A percentile compares a stretch with the other conserved stretches of the same genome.
phyloP scores from a whole-genome alignment of 2,329 filamentous ascomycete species.

The Colletotrichum theobromicola region DNA sequence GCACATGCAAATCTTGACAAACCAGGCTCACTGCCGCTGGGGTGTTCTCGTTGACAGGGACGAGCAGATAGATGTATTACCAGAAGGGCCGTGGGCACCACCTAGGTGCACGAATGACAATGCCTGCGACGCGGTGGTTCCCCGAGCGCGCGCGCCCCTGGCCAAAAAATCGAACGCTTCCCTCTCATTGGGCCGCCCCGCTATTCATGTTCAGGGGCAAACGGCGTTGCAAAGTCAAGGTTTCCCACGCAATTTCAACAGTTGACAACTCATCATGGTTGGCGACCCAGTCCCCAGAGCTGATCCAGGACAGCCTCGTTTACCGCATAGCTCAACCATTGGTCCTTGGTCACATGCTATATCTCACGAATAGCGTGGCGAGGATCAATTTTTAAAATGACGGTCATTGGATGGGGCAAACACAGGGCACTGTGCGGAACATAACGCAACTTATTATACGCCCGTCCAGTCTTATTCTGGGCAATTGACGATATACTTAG shows the following conservation, averaged over 20 bases:
- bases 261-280: not conserved
- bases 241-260: not conserved
- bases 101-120: not conserved
- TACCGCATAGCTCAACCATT: not conserved
- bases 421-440: not conserved
- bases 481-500: slow-evolving; percentile 7
- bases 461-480: not conserved
- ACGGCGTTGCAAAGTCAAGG: not conserved
- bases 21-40: not conserved
- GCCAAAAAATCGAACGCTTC: not conserved
- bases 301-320: not conserved
- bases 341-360: not conserved
- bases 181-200: not conserved
- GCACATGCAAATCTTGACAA: not conserved
- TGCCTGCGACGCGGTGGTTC: not conserved
- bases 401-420: not conserved
- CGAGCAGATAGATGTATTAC: not conserved
- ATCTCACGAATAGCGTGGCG: not conserved
- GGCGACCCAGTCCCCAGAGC: not conserved
- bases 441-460: not conserved
- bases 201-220: not conserved
- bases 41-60: not conserved
- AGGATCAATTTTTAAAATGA: not conserved
- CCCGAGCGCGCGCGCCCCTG: slow-evolving; percentile 5
- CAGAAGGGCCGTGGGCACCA: not conserved